These are phyloP conservation scores for Rubia balearica DNA, from an alignment of 305 asterid genomes.

Conservation along the genomic window DNA sequence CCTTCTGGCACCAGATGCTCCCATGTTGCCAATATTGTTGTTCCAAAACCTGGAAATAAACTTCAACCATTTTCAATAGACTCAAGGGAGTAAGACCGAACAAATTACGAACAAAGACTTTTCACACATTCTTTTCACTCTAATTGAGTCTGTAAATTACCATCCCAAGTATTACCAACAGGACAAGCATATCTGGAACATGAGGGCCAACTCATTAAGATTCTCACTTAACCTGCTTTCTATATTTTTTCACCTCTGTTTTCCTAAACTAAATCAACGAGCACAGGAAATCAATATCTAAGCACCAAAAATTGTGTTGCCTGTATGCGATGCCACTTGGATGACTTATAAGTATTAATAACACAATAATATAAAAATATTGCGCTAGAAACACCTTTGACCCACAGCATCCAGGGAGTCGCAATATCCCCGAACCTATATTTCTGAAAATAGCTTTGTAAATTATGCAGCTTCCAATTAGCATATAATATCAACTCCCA, in stretches of 20 bases:
- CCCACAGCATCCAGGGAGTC: neutral
- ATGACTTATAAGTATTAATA: neutral
- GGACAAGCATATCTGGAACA: neutral
- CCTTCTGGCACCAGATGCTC: neutral
- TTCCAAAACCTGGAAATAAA: conserved; percentile 1
- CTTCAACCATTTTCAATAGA: neutral
- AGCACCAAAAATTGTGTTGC: neutral
- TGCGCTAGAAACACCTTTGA: neutral
- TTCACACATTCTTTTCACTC: neutral
- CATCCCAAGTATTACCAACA: neutral
- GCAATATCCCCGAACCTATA: neutral
- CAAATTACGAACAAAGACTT: neutral
- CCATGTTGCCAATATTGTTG: neutral
- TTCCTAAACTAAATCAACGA: neutral
- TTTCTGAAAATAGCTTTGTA: neutral
- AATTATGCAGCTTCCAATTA: neutral
- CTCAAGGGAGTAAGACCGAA: neutral
- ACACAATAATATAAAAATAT: neutral
- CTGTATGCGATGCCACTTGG: neutral
- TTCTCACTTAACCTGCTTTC: too few species aligned
- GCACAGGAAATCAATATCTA: neutral
- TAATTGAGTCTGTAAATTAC: neutral
- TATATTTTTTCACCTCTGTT: too few species aligned
- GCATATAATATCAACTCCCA: neutral
- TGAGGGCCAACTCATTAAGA: neutral